A percentile compares a stretch with the other conserved stretches of the same genome.
Conservation (phyloP, 441 rosid genomes). For the Pelargonium cotyledonis region DNA sequence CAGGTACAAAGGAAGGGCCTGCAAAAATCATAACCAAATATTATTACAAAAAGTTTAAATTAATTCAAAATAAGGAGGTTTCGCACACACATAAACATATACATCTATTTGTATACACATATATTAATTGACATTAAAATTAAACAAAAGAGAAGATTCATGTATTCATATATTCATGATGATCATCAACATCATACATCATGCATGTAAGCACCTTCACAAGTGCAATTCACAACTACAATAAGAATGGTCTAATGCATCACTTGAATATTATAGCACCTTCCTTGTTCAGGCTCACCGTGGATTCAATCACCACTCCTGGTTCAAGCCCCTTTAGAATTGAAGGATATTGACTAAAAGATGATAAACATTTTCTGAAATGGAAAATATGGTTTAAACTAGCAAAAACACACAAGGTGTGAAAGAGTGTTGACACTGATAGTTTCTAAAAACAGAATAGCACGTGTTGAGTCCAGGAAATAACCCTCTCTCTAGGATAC, state of each 20-base stretch:
- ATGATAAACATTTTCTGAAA: not conserved
- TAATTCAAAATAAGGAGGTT: not conserved
- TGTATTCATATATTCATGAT: not conserved
- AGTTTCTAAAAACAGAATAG: no score
- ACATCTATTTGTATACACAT: not conserved
- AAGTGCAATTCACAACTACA: no score
- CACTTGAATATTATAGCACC: not conserved
- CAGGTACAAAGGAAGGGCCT: conserved; percentile 68
- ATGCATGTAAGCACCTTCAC: not conserved
- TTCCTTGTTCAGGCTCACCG: not conserved
- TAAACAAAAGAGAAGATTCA: not conserved
- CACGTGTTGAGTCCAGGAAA: no score
- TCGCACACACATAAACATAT: no score
- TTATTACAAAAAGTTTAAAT: not conserved
- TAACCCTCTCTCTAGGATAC: no score
- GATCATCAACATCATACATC: not conserved
- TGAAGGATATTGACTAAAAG: no score
- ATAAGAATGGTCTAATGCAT: no score
- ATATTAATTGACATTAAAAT: not conserved
- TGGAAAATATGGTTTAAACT: no score
- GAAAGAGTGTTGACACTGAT: no score
- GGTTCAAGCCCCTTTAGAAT: no score
- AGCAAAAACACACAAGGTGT: no score
- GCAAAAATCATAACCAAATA: conserved; percentile 15
- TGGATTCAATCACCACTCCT: not conserved